Base-by-base conservation (phyloP, 352 stramenopile species). In the Phytopythium delawarense region DNA sequence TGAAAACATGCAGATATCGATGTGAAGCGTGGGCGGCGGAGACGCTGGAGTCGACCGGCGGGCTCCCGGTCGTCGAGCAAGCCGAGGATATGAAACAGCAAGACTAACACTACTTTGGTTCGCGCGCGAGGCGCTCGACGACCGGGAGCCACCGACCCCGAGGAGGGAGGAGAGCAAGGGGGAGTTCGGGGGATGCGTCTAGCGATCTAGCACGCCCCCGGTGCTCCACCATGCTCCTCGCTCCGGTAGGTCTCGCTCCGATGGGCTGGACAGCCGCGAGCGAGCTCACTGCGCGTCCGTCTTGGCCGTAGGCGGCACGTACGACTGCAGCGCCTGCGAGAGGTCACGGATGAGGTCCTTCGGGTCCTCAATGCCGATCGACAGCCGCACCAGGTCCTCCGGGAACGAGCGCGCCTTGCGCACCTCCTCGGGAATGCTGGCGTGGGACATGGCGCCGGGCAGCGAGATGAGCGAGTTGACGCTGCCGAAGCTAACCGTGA, bases 291-390 rank as follows among this genome's bases (percentile, higher is more conserved):
- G 57, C 34, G 68, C 57, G 25, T 71, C 60, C 42, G 57, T 20
- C 34, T 39, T 39, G 34, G 34, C 34, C 23, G 55, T 13, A 0
- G 55, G 25, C 68, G 77, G 71, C 15, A 84, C 77, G 68, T 86
- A 94, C 61, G 78, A 86, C 70, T 92, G 83, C 60, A 98, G 82
- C 18, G 94, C 95, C 59, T 87, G 73, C 42, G 91, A 85, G 12
- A 99, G 82, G 76, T 98, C 96, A 48, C 90, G 84, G 58, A 98
- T 96, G 48, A 99, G 79, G 77, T 99, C 96, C 57, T 89, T 88
- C 34, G 81, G 76, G 68, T 96, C 91, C 74, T 99, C 96, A 50
- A 99, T 92, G 44, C 96, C 96, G 55, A 98, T 95, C 21, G 87
- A 97, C 8, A 99, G 72, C 52, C 96, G 88, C 65, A 99, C 89